Percentiles rank a stretch among this genome's conserved stretches.
Conservation (phyloP, 106 monocot genomes). For the Allium sativum region DNA sequence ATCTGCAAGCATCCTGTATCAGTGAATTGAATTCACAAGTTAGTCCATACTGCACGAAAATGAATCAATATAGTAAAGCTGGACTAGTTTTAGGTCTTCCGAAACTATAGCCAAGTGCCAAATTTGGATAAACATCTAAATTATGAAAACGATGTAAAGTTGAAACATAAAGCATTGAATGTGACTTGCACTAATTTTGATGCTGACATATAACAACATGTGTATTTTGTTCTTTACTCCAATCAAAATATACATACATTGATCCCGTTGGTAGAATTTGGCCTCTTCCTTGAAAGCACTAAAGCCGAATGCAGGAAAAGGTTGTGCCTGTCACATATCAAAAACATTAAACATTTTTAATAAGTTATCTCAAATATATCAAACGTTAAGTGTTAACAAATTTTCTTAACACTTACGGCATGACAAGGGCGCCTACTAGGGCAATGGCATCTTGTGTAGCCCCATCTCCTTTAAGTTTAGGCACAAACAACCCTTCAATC, state of each 20-base stretch:
- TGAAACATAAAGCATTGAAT: neutral
- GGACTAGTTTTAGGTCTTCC: no score
- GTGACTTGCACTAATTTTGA: neutral
- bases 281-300: constrained; percentile 1
- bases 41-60: neutral
- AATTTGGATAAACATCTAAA: neutral
- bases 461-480: constrained; percentile 29
- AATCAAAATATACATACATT: constrained; percentile 16
- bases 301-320: no score
- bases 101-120: no score
- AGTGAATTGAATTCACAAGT: neutral
- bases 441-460: constrained; percentile 40
- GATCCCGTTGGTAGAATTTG: constrained; percentile 26
- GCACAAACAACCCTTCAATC: constrained; percentile 37
- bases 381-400: neutral
- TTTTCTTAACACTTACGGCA: constrained; percentile 28
- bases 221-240: neutral
- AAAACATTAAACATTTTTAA: no score
- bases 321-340: no score
- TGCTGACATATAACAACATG: neutral
- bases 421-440: constrained; percentile 43
- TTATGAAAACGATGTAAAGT: neutral
- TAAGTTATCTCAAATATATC: neutral
- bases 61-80: no score
- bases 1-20: constrained; percentile 35